Percentiles rank a stretch among this genome's conserved stretches.
Evolutionary conservation across 768 basidiomycete species (phyloP).

Genomic region (Porphyrellus cyaneotinctus): DNA sequence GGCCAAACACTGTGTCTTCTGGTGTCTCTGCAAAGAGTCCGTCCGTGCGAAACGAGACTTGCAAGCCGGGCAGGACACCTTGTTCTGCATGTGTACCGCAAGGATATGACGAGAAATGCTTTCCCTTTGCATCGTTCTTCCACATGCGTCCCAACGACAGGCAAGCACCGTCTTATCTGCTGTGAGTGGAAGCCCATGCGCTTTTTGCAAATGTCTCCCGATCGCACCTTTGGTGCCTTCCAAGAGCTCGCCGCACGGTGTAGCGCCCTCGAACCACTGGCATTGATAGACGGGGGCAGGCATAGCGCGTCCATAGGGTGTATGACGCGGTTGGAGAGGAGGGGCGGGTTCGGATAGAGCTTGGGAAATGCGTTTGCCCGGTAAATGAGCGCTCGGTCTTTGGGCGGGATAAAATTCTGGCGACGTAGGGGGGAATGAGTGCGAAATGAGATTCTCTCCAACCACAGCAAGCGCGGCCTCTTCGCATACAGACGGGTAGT

Average conservation of each 20-base stretch:
- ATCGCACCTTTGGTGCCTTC: conserved; percentile 9
- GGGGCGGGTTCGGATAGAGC: neutral
- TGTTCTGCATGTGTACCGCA: conserved; percentile 21
- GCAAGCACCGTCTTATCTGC: conserved; percentile 3
- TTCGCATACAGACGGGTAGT: neutral
- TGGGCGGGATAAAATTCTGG: neutral
- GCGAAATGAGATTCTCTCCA: neutral
- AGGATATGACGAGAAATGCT: conserved; percentile 27
- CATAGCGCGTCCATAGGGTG: conserved; percentile 5
- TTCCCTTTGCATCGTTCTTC: conserved; percentile 21
- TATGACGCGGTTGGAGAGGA: neutral
- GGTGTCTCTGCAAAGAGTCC: conserved; percentile 27
- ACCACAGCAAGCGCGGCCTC: neutral
- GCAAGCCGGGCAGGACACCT: conserved; percentile 17
- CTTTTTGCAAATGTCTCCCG: conserved; percentile 5
- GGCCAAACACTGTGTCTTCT: conserved; percentile 6
- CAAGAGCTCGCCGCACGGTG: neutral
- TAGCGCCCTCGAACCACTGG: conserved; percentile 5
- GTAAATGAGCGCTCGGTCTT: neutral
- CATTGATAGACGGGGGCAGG: neutral
- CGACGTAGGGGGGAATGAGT: neutral
- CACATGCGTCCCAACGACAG: conserved; percentile 20
- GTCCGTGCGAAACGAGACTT: conserved; percentile 19
- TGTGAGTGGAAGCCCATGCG: conserved; percentile 7
- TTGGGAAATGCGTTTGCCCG: neutral